Evolutionary conservation across 1,139 yeast genomes (phyloP), one percentile per base, ranked within the genome.

Genomic region (Yamadazyma taylorii): DNA sequence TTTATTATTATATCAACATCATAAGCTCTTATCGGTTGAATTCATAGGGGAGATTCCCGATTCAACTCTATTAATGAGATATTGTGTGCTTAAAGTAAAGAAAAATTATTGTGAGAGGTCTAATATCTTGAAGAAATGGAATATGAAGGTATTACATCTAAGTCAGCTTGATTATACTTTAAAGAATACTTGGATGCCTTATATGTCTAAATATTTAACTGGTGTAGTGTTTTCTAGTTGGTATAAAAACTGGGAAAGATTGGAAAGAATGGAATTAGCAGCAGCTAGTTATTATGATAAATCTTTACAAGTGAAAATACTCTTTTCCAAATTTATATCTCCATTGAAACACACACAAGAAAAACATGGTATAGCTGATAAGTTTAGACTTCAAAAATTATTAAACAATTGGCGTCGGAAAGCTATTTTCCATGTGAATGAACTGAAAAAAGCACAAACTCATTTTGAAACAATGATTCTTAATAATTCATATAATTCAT

Each of bases 31-130:
- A 34, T 38, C 50, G 1, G 28, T 37, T 2, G 44, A 41, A 5
- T 25, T 16, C 14, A 13, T 35, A 2, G 35, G 34, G 13, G 30
- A 22, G 7, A 17, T 33, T 5, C 26, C 24, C 6, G 23, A 42
- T 4, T 39, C 48, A 4, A 55, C 71, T 0, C 22, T 61, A 3
- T 39, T 65, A 19, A 66, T 66, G 72, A 48, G 60, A 29, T 46
- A 51, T 9, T 55, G 69, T 8, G 39, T 47, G 3, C 25, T 37
- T n/a, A 58, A 55, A 24, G 51, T 40, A 17, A 35, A 37, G 12
- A 30, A 34, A 3, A 34, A 39, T 5, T 3, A 17, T 3, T 14
- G 28, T 3, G 12, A 39, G 7, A 42, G 40, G n/a, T 34, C 30
- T 10, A 17, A 22, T 1, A 34, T 40, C 3, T 17, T 56, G 3